Evolutionary conservation across 805 yeast species (phyloP).

Genomic region (Lachancea quebecensis): DNA sequence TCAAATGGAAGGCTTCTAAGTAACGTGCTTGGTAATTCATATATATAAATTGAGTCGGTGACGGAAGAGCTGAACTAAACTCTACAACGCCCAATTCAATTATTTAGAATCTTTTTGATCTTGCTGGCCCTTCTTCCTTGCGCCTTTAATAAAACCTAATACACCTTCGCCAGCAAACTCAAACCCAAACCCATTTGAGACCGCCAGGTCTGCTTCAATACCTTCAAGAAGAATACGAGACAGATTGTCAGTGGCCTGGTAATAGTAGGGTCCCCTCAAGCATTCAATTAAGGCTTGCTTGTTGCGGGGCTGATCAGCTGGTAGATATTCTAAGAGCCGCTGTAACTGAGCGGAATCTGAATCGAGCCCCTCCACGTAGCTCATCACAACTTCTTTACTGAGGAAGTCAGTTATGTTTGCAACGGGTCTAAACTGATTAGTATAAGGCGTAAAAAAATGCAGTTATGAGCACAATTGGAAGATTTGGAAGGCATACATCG

Average conservation of each 20-base stretch:
- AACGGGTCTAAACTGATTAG: constrained; percentile 6
- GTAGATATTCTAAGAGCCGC: constrained; percentile 5
- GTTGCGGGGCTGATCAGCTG: constrained; percentile 2
- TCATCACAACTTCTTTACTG: constrained; percentile 6
- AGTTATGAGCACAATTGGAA: background rate
- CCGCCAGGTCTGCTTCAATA: constrained; percentile 5
- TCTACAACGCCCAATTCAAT: too few species aligned
- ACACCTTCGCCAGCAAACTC: constrained; percentile 8
- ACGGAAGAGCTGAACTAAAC: too few species aligned
- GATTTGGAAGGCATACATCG: background rate
- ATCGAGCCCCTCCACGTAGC: constrained; percentile 6
- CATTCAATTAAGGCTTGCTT: constrained; percentile 9
- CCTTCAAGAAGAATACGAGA: constrained; percentile 6
- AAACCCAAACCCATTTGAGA: constrained; percentile 8
- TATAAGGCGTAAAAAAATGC: background rate
- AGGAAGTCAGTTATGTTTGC: constrained; percentile 8
- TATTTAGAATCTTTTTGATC: background rate
- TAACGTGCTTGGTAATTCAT: background rate
- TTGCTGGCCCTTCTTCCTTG: constrained; percentile 7
- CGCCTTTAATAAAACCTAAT: constrained; percentile 7
- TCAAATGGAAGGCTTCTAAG: constrained; percentile 52
- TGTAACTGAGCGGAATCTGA: constrained; percentile 5
- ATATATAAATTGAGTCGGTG: too few species aligned
- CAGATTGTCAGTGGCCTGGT: constrained; percentile 7
- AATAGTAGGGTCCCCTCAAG: constrained; percentile 9